These are phyloP conservation scores for Anisodus tanguticus DNA, from an alignment of 257 asterid genomes.

Conservation along the genomic window DNA sequence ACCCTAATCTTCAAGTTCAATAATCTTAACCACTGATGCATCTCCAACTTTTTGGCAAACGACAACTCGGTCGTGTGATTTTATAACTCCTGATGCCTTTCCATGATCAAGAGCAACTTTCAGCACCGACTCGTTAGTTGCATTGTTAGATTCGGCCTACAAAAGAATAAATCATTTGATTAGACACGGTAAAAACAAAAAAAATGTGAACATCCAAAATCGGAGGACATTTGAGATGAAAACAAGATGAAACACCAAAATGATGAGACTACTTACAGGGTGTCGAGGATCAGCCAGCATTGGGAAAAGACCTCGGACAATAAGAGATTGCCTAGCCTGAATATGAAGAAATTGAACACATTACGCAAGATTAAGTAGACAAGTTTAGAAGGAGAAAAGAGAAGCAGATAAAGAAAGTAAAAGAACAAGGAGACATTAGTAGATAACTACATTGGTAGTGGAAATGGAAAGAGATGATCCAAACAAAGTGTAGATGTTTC, in stretches of 20 bases:
- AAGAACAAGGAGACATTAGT: neutral
- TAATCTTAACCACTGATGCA: constrained; percentile 83
- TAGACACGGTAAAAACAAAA: neutral
- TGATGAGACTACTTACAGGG: constrained; percentile 62
- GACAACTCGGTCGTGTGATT: constrained; percentile 78
- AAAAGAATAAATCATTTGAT: constrained; percentile 17
- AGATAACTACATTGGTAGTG: neutral
- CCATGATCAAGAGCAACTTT: constrained; percentile 85
- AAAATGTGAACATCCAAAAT: no score
- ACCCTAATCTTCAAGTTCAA: constrained; percentile 73
- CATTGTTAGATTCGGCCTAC: constrained; percentile 74
- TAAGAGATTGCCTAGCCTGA: constrained; percentile 93
- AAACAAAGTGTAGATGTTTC: neutral
- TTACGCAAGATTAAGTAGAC: neutral
- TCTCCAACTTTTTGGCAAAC: constrained; percentile 92
- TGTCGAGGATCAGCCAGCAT: constrained; percentile 97
- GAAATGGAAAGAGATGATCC: neutral
- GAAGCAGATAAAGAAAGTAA: neutral
- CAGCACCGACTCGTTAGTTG: constrained; percentile 69
- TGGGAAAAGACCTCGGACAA: constrained; percentile 89
- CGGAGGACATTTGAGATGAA: neutral
- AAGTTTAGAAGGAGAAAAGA: neutral
- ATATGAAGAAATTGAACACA: constrained; percentile 18
- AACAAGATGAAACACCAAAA: neutral
- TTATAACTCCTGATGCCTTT: constrained; percentile 67